Base-by-base conservation (phyloP, 2,329 filamentous ascomycete species). In the Fusarium sp. region DNA sequence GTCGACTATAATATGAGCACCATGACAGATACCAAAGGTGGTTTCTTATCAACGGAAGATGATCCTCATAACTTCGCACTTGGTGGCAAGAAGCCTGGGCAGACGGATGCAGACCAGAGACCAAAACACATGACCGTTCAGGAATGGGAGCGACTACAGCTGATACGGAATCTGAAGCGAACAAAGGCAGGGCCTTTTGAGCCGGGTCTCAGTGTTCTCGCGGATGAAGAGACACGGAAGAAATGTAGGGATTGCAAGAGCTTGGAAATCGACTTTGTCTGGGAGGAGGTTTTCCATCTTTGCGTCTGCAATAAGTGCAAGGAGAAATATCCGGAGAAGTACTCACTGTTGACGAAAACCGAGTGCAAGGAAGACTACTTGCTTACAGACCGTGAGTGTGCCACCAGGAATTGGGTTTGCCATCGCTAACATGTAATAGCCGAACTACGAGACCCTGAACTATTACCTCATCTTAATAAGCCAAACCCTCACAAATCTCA, bases 1-100 rank as follows among this genome's bases (percentile, higher is more conserved):
- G 94, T 99, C 76, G 96, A 99, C 78, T 98, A 98, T 82, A 96
- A 99, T 80, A 96, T 99, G 82, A 95, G 92, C 78, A 92, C 95
- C 82, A 98, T 99, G 94, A 97, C 92, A 9, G 96, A 99, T 79
- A 98, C 95, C 1, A 98, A 98, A 78, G 96, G 96, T 67, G 96
- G 96, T 1, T 99, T 99, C 80, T 82, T 99, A 70, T 92, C 91
- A n/a, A 87, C 88, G 2, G 92, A 95, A 67, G 96, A 99, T 77
- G 96, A 99, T 80, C 96, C 96, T 2, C 89, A 91, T 78, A 97
- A 97, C 78, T 91, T 91, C 72, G 93, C 91, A 11, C 88, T 90
- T 74, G 85, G 83, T 9, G 82, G 79, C 11, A 82, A 70, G 79
- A 86, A 55, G 81, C 69, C 72, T 18, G 78, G 65, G 34, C 77